Conservation (phyloP, 2,329 filamentous ascomycete genomes). For the Apiospora aurea region DNA sequence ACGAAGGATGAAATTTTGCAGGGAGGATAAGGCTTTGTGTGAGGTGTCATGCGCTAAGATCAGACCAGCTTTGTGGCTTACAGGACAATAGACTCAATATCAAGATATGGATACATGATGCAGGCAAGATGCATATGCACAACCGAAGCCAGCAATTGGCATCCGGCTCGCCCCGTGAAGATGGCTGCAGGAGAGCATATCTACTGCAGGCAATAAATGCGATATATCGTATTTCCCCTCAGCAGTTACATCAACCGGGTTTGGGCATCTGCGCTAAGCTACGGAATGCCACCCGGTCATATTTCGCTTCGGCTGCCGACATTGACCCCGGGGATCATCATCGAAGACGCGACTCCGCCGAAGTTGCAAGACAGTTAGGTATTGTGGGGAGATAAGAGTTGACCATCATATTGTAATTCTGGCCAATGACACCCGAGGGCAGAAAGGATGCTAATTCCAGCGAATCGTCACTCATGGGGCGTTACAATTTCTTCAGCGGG, state of each 20-base stretch:
- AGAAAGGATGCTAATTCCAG: not conserved
- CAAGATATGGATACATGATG: not conserved
- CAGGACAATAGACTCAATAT: not conserved
- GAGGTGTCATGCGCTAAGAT: slow-evolving; percentile 9
- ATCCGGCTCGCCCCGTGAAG: slow-evolving; percentile 12
- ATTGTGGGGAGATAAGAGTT: not conserved
- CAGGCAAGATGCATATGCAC: not conserved
- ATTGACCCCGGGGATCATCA: not conserved
- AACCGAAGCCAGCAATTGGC: not conserved
- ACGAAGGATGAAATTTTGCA: not conserved
- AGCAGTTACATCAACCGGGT: not conserved
- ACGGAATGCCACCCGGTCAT: slow-evolving; percentile 6
- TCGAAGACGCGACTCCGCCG: not conserved
- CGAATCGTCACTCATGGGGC: not conserved
- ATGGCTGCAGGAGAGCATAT: not conserved
- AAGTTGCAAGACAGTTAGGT: not conserved
- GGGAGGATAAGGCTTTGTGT: not conserved
- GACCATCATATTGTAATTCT: not conserved
- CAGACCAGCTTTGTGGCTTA: slow-evolving; percentile 6
- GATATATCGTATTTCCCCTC: not conserved
- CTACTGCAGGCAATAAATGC: not conserved
- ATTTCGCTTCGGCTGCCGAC: not conserved
- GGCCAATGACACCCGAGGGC: not conserved
- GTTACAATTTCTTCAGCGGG: not conserved
- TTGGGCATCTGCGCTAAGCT: not conserved